Base-by-base conservation (phyloP, 345 rosid genomes). In the Sonneratia caseolaris region DNA sequence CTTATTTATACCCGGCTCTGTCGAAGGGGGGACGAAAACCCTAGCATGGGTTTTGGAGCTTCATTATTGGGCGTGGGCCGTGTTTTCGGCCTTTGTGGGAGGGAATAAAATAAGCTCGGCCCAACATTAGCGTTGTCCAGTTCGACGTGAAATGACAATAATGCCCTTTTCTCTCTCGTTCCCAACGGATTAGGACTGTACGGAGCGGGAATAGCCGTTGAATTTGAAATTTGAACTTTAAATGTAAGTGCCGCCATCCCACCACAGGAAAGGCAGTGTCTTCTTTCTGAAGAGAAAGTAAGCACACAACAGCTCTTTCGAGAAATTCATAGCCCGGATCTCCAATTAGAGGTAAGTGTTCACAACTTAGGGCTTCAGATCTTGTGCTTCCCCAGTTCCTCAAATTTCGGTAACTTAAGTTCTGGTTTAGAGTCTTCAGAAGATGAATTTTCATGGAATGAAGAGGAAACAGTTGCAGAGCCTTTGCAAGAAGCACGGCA, bases 401-500 rank as follows among this genome's bases (percentile, higher is more conserved):
- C 38, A 8, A 36, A 36, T 37, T 53, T 53, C 7, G 2, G 1
- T 22, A 18, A 57, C 64, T n/a, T 8, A 5, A n/a, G 27, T 57
- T 22, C 2, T 22, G 64, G 32, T 6, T 57, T 22, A 0, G 64
- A 57, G 3, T 53, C n/a, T 53, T 3, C 40, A 14, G 49, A 74
- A 61, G 32, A 85, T 85, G 89, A 84, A 85, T 53, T 83, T 82
- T 49, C 76, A 80, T 4, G 42, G 57, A 32, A 76, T 89, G 87
- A 86, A 85, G 70, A 81, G 95, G 78, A 87, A 81, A 42, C 40
- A 80, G 56, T 81, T 89, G 61, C 97, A 89, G 72, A 45, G 56
- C 16, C 81, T 89, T 37, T 85, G 91, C 80, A 91, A 86, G 64
- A 84, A 81, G 72, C 85, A 84, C 38, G 87, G 86, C 7, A 71